Base-by-base conservation (phyloP, 495 filamentous ascomycete species). In the Podospora sp. region DNA sequence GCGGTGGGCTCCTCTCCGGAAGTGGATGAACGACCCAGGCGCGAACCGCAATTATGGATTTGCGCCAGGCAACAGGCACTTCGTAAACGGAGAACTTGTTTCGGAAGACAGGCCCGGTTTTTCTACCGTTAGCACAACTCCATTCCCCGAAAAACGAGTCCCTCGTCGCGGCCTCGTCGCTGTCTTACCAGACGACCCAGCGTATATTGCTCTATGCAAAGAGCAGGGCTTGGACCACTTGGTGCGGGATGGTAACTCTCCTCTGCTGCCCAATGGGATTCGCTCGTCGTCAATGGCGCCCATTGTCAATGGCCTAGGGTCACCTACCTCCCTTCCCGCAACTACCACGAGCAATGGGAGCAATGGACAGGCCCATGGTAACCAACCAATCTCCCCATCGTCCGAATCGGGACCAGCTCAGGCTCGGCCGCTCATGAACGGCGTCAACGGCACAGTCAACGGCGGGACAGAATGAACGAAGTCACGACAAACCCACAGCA, bases 11-110 rank as follows among this genome's bases (percentile, higher is more conserved):
- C 67, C 73, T 8, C 71, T 74, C n/a, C 71, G 75, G 55, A 85
- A 85, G 73, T 87, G 84, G 83, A 85, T 79, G 68, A 76, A 76
- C 40, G 85, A 87, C 67, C 83, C 82, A 0, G 80, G 81, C 60
- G 78, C 79, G 5, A 71, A 75, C 62, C 75, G 73, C n/a, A 72
- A 68, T 35, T 67, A 75, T 26, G 69, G 71, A 6, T 82, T 80
- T 68, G 81, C 80, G 14, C 82, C 82, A 0, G 71, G 80, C 63
- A 77, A 73, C 71, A 84, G 82, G 70, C 75, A 83, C 62, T 84
- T 79, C 55, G 65, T 82, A 40, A 83, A 82, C 65, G 82, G 82
- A 29, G 62, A 78, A 29, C 63, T 86, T 3, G 69, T 82, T 11
- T 72, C 76, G 46, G 82, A 85, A 62, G 76, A 77, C 21, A 75